These are phyloP conservation scores for Peltaster fructicola DNA, from an alignment of 2,329 filamentous ascomycete species.

Conservation along the genomic window DNA sequence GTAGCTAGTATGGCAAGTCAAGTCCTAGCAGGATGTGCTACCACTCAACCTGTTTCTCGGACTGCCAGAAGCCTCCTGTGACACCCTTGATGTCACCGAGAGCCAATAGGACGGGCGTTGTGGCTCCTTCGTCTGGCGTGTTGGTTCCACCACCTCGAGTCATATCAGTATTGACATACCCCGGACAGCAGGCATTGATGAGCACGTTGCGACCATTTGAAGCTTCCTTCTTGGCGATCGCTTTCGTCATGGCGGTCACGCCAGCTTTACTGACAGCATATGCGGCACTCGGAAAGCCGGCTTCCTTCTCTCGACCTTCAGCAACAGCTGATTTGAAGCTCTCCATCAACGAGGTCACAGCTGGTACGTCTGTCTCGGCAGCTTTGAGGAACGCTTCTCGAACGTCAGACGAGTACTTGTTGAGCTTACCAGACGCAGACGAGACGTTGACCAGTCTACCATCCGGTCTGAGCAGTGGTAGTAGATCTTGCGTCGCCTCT, in stretches of 20 bases:
- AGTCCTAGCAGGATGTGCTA: too few species aligned
- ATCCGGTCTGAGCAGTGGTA: conserved; percentile 27
- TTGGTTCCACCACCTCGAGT: conserved; percentile 18
- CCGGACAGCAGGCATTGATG: conserved; percentile 20
- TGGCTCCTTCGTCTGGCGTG: conserved; percentile 19
- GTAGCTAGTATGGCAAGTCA: too few species aligned
- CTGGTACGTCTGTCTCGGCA: conserved; percentile 13
- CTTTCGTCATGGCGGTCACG: conserved; percentile 19
- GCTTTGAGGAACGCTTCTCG: conserved; percentile 24
- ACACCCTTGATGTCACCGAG: conserved; percentile 16
- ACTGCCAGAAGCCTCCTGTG: conserved; percentile 20
- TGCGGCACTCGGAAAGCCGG: conserved; percentile 32
- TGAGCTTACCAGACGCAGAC: conserved; percentile 27
- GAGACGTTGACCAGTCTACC: conserved; percentile 35
- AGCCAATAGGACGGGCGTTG: conserved; percentile 20
- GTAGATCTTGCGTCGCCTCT: conserved; percentile 25
- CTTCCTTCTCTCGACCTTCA: conserved; percentile 27
- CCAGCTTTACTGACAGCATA: conserved; percentile 28
- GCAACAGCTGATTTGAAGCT: conserved; percentile 30
- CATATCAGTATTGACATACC: conserved; percentile 22
- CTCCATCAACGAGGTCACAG: conserved; percentile 32
- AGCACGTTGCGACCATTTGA: conserved; percentile 12
- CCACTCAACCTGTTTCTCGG: conserved; percentile 18
- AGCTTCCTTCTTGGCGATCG: conserved; percentile 15
- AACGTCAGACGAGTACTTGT: conserved; percentile 29